A percentile compares a stretch with the other conserved stretches of the same genome.
Conservation (phyloP, 768 basidiomycete species). For the Tubosaeta sp. region DNA sequence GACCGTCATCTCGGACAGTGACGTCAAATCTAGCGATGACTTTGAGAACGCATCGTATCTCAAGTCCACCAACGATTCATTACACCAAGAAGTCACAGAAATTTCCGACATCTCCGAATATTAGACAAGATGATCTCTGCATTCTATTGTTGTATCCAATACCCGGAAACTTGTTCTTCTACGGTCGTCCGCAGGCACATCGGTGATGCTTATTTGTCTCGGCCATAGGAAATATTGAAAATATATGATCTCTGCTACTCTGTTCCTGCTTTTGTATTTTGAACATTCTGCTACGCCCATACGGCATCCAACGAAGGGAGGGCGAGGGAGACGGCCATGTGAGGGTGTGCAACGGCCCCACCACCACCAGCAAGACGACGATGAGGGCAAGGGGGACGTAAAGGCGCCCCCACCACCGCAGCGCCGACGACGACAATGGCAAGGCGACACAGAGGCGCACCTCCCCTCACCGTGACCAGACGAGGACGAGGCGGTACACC, state of each 20-base stretch:
- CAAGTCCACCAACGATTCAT: constrained; percentile 23
- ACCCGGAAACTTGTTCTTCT: constrained; percentile 13
- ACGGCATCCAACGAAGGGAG: not conserved
- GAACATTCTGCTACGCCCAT: not conserved
- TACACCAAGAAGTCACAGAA: constrained; percentile 22
- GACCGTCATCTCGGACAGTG: constrained; percentile 32
- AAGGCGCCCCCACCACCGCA: too few relatives aligned
- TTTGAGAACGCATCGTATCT: constrained; percentile 23
- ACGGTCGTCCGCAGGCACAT: constrained; percentile 12
- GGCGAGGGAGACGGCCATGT: too few relatives aligned
- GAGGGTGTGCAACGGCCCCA: too few relatives aligned
- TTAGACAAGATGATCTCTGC: constrained; percentile 16
- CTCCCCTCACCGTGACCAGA: too few relatives aligned
- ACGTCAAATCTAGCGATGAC: constrained; percentile 26
- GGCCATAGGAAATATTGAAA: constrained; percentile 1
- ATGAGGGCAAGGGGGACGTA: too few relatives aligned
- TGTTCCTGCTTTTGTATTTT: constrained; percentile 1
- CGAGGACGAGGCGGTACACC: too few relatives aligned
- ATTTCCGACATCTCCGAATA: constrained; percentile 30
- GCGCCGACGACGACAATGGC: too few relatives aligned
- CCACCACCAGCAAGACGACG: too few relatives aligned
- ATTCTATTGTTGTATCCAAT: constrained; percentile 8
- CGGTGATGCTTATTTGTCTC: constrained; percentile 21
- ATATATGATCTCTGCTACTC: constrained; percentile 2
- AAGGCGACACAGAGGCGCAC: too few relatives aligned